Base-by-base conservation (phyloP, 2,329 filamentous ascomycete genomes). In the Davidsoniella australis region DNA sequence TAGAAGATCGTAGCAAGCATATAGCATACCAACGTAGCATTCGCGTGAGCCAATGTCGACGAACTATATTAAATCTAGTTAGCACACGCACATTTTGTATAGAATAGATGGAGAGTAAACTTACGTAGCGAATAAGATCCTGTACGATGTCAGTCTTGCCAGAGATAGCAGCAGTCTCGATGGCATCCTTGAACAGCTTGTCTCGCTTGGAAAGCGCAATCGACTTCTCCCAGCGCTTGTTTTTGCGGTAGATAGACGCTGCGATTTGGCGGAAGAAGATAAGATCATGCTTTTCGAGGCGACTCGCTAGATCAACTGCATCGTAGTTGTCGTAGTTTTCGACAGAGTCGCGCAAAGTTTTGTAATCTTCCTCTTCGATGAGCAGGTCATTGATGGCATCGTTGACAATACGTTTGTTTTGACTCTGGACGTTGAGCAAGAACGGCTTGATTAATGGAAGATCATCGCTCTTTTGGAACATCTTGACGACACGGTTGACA, bases 281-380 rank as follows among this genome's bases (percentile, higher is more conserved):
- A 45, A 98, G 71, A 51, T 98, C 91, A 62, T 98, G 93, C 70
- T 91, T 91, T 76, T 98, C 93, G 9, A 98, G 73, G 50, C 91
- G 84, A 62, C 84, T 76, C 2, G 91, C 93, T 53, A 98, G 77
- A 23, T 93, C 88, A 43, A 94, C 85, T 2, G 89, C 82, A 63
- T 98, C 93, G 62, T 96, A 98, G 68, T 98, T 98, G 72, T 98
- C 91, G 65, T 95, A 94, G 68, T 94, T 94, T 68, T 95, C 86
- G 9, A 95, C 89, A 2, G 91, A 98, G 66, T 98, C 91, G 48
- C 87, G 84, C 24, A 98, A 75, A 14, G 89, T 95, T 80, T 98
- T 96, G 75, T 98, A 89, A 63, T 98, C 93, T 63, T 98, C 93
- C 65, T 98, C 91, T 66, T 98, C 91, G 53, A 98, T 98, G 58